Evolutionary conservation across 129 eudicot species (phyloP), one percentile per base, ranked within the genome.

Genomic region (Helianthus tuberosus): DNA sequence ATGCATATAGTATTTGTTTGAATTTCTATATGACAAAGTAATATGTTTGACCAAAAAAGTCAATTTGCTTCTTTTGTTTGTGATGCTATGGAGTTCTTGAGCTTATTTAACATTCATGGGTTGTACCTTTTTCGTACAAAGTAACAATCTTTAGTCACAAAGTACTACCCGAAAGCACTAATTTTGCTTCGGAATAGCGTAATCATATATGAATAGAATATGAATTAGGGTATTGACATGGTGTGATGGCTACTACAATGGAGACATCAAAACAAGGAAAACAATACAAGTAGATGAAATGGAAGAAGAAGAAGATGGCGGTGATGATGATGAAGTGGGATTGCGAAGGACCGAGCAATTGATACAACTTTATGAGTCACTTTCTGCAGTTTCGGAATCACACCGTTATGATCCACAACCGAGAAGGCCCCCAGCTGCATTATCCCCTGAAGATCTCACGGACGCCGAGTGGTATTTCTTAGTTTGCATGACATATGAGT

Each of bases 161-260:
- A 62, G 32, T 16, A 63, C 52, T 49, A 74, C 71, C 51, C 4
- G 48, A 67, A 55, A 75, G 55, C 46, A 52, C 11, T 29, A 52
- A 7, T 51, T 39, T 10, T 63, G 52, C 49, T 17, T 53, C 3
- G 3, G 72, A 62, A 73, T 61, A 68, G 58, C 35, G 55, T 59
- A 29, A 29, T 59, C 29, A 59, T 16, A 44, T 61, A 10, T 66
- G 65, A 71, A 35, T 59, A 70, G 47, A 67, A 65, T 14, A 44
- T 73, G 78, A 2, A 53, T 10, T 35, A 93, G 98, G 90, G 84
- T 73, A 64, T 73, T 93, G 90, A 86, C 84, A 79, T 93, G 98
- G 98, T 62, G 77, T 55, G 96, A 89, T 76, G 98, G 98, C 75
- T 89, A 89, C 85, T 93, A 93, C 76, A 89, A 93, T 77, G 98